Base-by-base conservation (phyloP, 2,329 filamentous ascomycete genomes). In the Xylariaceae sp. region DNA sequence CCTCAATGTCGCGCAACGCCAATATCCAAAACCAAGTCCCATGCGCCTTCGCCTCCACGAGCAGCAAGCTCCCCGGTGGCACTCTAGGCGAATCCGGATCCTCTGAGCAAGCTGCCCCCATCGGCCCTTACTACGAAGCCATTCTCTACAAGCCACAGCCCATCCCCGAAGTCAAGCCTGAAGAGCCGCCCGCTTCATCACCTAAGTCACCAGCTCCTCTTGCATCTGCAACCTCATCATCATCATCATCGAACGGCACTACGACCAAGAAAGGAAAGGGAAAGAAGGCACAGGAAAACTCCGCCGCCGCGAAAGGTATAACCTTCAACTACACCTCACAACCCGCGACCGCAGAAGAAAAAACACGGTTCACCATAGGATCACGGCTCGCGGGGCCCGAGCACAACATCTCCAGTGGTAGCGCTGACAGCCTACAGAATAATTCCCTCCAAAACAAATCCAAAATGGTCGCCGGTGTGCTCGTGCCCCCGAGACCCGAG, bases 401-500 rank as follows among this genome's bases (percentile, higher is more conserved):
- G 29, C n/a, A n/a, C n/a, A n/a, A n/a, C n/a, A n/a, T n/a, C n/a
- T n/a, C n/a, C n/a, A n/a, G n/a, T n/a, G 83, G 89, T 59, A 76
- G 85, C 33, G 76, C 77, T 51, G 78, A 81, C 48, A 76, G 80
- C 33, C 67, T 81, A 5, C 75, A 74, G 3, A n/a, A n/a, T n/a
- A n/a, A n/a, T n/a, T 74, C 79, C 36, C 75, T 82, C 27, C 70
- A 80, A 11, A 70, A 75, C 12, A 73, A 78, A 50, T 82, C 82
- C 40, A 79, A 72, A 7, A 72, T 81, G 49, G 73, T 96, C 44
- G 90, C 87, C 1, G 92, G 91, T 3, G 78, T 97, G 1, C 68
- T 81, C 16, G 85, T 97, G 4, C 93, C 93, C 2, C 91, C 90
- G 0, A 79, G 80, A 38, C 93, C 93, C 1, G 77, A 82, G 38